Base-by-base conservation (phyloP, 1,284 basidiomycete species). In the Pseudozyma flocculosa region DNA sequence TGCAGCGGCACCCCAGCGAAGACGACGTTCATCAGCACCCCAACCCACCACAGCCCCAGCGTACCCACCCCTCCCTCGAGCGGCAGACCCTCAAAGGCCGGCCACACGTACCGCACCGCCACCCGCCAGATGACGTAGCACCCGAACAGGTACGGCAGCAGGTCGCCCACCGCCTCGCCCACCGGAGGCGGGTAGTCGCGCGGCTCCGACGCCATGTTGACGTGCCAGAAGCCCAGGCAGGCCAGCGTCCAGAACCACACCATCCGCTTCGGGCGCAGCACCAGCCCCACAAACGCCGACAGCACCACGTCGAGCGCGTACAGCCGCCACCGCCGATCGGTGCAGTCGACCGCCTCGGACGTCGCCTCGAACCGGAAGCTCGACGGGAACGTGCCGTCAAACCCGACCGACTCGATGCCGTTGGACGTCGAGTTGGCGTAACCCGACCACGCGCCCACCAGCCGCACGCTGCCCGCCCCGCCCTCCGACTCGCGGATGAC, bases 221-320 rank as follows among this genome's bases (percentile, higher is more conserved):
- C 82, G 68, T 93, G 90, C 90, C 90, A 92, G 75, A 85, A 92
- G 0, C 90, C 90, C 41, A 92, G 86, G 79, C 86, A 89, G 2
- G 90, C 84, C 17, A 92, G 80, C 55, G 83, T 86, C 79, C 84
- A 90, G 45, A 75, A 68, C 40, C 85, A 80, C 24, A 89, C 81
- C 60, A 90, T 83, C 2, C 86, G 82, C 70, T 82, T 84, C 0
- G 89, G 89, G 2, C 88, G 85, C 40, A 92, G 80, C 43, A 92
- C 73, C 36, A 89, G 81, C 69, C 89, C 88, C 24, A 92, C 80
- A 79, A 89, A 85, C 3, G 83, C 86, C 46, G 56, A 90, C 23
- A 76, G 38, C 10, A 75, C 43, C 2, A 62, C 61, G 40, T 76
- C 57, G 5, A 76, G 38, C 21, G 66, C 48, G 50, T 75, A 75